Conservation (phyloP, 2,329 filamentous ascomycete genomes). For the Rosellinia necatrix region DNA sequence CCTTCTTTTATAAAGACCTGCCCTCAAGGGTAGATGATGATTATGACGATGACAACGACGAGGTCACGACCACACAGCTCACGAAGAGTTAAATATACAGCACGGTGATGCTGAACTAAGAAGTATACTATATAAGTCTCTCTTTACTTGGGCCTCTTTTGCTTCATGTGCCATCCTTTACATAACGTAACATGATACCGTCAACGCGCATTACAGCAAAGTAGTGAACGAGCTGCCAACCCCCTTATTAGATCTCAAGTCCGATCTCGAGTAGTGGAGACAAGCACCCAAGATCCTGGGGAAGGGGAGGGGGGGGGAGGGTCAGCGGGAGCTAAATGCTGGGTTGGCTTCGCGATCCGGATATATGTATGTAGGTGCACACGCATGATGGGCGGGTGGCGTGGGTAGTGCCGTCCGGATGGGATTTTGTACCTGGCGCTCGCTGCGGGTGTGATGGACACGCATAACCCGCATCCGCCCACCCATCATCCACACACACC, state of each 20-base stretch:
- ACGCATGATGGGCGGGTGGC: constrained; percentile 18
- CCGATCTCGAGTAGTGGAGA: constrained; percentile 10
- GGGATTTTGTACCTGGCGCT: constrained; percentile 24
- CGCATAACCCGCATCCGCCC: constrained; percentile 26
- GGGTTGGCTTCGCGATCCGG: constrained; percentile 7
- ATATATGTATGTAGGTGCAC: constrained; percentile 17
- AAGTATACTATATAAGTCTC: constrained; percentile 24
- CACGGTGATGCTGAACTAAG: constrained; percentile 18
- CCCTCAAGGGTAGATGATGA: constrained; percentile 39
- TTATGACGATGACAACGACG: constrained; percentile 34
- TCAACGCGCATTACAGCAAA: background rate
- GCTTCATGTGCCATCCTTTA: background rate
- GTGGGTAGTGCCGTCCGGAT: constrained; percentile 29
- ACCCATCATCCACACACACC: constrained; percentile 27
- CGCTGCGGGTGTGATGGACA: constrained; percentile 26
- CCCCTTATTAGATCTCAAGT: background rate
- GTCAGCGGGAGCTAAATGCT: constrained; percentile 7
- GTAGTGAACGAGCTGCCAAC: background rate
- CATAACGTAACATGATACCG: background rate
- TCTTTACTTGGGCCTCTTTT: background rate
- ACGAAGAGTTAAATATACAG: constrained; percentile 30
- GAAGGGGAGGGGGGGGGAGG: too few species aligned
- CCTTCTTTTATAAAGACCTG: constrained; percentile 34
- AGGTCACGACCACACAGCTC: constrained; percentile 34
- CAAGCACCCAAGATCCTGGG: background rate